Evolutionary conservation across 805 yeast genomes (phyloP), one percentile per base, ranked within the genome.

Genomic region (Kregervanrija fluxuum): DNA sequence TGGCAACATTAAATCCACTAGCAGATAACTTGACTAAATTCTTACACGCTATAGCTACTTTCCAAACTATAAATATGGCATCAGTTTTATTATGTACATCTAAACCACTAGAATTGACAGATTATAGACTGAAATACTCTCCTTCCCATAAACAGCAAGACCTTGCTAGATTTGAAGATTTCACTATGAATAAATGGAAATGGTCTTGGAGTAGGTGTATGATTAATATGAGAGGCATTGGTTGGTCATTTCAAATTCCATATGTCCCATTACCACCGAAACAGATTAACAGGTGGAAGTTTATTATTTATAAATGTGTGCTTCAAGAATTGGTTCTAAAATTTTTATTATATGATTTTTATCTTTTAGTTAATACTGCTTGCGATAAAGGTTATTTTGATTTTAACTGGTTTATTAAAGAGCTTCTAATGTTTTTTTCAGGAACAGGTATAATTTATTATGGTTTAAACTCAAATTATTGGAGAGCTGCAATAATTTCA

Each of bases 201-300:
- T 48, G 52, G 52, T 28, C 46, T 5, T 36, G 41, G 11, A 16
- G 41, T 1, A 32, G 52, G 8, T 47, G 51, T 17, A 47, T 44
- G 33, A 1, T 38, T 1, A 48, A 48, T 33, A 32, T 47, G 38
- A 30, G 52, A 11, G 52, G 52, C 2, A 16, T 47, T 14, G 52
- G 48, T 1, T 48, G 52, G 52, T 44, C 38, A 33, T 48, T 43
- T 31, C 48, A 48, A 30, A 32, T 38, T 30, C 31, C 30, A 5
- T 35, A 39, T n/a, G 30, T 45, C 11, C 22, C 22, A 10, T 11
- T 11, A n/a, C 35, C 39, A 11, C 12, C 22, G 2, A 34, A 44
- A 11, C 11, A 31, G 10, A n/a, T 10, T 13, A 38, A 35, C 30
- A 48, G 41, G 37, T 46, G 45, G 49, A 10, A 12, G 8, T 43